phyloP scores from a whole-genome alignment of 2,329 filamentous ascomycete genomes.

The Decorospora gaudefroyi region DNA sequence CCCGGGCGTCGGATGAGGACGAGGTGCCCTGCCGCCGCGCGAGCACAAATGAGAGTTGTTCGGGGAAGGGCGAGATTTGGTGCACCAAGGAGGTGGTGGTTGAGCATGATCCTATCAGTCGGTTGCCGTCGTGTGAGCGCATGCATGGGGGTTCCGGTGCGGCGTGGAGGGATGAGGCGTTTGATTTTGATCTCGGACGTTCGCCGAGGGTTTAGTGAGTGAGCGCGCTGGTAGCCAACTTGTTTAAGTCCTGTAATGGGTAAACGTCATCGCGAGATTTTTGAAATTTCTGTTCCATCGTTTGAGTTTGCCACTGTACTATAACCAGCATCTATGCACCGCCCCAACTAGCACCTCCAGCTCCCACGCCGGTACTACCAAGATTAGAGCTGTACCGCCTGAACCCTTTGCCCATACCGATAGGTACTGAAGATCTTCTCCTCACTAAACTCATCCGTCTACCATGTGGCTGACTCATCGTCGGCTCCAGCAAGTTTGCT shows the following conservation, averaged over 20 bases:
- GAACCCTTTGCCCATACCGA: conserved; percentile 54
- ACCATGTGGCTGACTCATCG: conserved; percentile 38
- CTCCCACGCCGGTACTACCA: conserved; percentile 46
- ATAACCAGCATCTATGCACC: conserved; percentile 29
- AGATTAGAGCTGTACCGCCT: conserved; percentile 53
- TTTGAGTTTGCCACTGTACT: too few species aligned
- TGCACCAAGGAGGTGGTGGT: conserved; percentile 19
- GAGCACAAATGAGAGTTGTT: not conserved
- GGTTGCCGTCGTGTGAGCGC: conserved; percentile 11
- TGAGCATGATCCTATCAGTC: conserved; percentile 13
- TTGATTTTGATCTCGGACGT: conserved; percentile 2
- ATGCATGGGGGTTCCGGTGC: conserved; percentile 2
- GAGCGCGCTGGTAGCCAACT: too few species aligned
- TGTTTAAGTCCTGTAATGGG: too few species aligned
- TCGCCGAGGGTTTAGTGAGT: too few species aligned
- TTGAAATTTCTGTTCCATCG: too few species aligned
- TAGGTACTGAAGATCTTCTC: conserved; percentile 50
- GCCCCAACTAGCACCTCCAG: conserved; percentile 43
- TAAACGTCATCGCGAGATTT: too few species aligned
- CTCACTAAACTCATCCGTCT: conserved; percentile 40
- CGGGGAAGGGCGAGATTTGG: conserved; percentile 15
- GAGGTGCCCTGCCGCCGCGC: conserved; percentile 4
- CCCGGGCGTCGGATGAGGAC: conserved; percentile 8
- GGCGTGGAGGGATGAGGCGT: conserved; percentile 9
- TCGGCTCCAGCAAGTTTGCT: conserved; percentile 17